phyloP scores from a whole-genome alignment of 2,329 filamentous ascomycete genomes.

The Botrytis aclada region DNA sequence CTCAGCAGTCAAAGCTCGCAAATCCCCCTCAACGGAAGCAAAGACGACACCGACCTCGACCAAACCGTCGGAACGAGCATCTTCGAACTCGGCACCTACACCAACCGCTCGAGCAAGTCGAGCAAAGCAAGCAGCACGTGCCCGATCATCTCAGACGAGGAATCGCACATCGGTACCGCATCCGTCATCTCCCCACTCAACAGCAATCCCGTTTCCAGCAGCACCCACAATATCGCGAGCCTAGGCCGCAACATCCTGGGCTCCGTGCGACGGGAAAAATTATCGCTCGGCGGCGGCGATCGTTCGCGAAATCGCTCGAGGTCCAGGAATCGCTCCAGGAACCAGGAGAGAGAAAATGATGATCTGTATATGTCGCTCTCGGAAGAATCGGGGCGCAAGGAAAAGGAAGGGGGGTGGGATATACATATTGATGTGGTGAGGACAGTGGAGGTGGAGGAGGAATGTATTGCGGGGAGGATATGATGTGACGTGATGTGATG shows the following conservation, averaged over 20 bases:
- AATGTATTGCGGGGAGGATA: background rate
- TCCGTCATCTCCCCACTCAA: background rate
- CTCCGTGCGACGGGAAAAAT: background rate
- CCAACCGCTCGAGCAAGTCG: background rate
- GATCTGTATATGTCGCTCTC: background rate
- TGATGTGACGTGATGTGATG: background rate
- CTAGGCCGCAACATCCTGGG: background rate
- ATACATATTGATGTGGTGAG: slow-evolving; percentile 3
- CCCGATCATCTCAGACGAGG: background rate
- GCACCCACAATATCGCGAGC: background rate
- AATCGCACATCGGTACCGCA: background rate
- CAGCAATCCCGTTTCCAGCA: background rate
- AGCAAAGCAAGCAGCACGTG: background rate
- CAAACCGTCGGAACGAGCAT: background rate
- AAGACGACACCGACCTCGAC: background rate
- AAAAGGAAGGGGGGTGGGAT: background rate
- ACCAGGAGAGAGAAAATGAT: background rate
- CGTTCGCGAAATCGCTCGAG: background rate
- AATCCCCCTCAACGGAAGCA: background rate
- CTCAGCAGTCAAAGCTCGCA: background rate
- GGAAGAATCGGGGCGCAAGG: background rate
- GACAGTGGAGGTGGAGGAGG: background rate
- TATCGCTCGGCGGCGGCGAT: background rate
- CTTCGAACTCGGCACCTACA: background rate
- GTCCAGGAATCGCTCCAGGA: background rate